Conservation (phyloP, 371 early-diverging fungal species). For the Circinella umbellata region DNA sequence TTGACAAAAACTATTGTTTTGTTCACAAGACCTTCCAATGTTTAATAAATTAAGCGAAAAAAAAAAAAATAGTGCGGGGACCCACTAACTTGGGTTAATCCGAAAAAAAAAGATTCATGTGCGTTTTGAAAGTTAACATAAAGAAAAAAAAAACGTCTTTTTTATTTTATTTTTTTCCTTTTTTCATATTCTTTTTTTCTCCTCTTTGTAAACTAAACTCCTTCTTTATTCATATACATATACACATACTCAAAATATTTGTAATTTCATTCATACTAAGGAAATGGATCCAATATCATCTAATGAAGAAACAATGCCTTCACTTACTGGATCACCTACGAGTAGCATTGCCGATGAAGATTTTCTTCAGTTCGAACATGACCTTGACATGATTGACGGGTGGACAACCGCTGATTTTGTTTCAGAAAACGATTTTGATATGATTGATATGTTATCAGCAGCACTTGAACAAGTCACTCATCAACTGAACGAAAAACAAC, state of each 20-base stretch:
- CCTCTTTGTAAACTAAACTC: background rate
- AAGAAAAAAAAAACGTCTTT: background rate
- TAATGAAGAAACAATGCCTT: conserved; percentile 3
- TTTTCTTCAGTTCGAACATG: conserved; percentile 17
- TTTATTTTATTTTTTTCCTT: background rate
- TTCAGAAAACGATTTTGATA: conserved; percentile 41
- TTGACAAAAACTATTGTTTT: no score
- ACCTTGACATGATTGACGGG: conserved; percentile 23
- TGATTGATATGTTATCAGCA: conserved; percentile 44
- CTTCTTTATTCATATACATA: background rate
- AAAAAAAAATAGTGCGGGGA: background rate
- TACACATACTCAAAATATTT: no score
- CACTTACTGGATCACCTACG: conserved; percentile 17
- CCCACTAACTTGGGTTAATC: background rate
- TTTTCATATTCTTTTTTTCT: background rate
- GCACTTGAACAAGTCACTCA: conserved; percentile 52
- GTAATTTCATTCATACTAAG: no score
- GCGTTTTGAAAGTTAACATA: background rate
- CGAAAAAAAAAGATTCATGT: background rate
- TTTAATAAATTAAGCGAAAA: no score
- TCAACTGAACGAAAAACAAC: conserved; percentile 48
- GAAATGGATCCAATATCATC: background rate
- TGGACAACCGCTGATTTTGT: conserved; percentile 34
- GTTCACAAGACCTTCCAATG: no score
- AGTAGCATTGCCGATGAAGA: conserved; percentile 16